A percentile compares a stretch with the other conserved stretches of the same genome.
Evolutionary conservation across 768 basidiomycete species (phyloP).

Genomic region (Brasilioporus rufonigricans): DNA sequence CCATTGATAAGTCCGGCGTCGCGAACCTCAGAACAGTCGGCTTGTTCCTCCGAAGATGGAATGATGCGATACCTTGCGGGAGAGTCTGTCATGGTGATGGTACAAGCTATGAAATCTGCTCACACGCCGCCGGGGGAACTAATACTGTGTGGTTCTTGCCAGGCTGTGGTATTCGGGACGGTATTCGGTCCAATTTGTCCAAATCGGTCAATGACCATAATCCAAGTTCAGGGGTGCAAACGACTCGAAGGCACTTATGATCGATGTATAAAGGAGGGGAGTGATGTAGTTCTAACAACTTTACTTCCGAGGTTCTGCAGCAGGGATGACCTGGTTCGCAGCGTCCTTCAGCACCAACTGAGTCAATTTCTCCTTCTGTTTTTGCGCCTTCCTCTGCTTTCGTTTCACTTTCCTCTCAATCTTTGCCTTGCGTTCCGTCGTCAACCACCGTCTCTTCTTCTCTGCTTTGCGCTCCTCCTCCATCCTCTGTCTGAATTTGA

Average conservation of each 20-base stretch:
- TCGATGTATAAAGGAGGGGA: background rate
- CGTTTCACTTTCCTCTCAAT: constrained; percentile 35
- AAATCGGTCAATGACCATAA: background rate
- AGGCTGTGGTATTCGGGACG: background rate
- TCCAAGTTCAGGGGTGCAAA: background rate
- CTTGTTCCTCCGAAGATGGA: constrained; percentile 19
- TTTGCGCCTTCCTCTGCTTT: constrained; percentile 42
- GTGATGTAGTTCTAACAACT: background rate
- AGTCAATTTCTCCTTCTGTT: constrained; percentile 53
- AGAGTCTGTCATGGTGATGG: constrained; percentile 9
- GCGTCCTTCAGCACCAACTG: constrained; percentile 52
- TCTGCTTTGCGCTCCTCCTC: constrained; percentile 57
- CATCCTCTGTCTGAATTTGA: constrained; percentile 65
- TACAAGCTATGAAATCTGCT: background rate
- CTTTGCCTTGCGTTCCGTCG: constrained; percentile 37
- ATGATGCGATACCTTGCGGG: constrained; percentile 17
- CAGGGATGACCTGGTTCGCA: constrained; percentile 60
- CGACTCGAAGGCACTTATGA: background rate
- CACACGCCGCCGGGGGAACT: background rate
- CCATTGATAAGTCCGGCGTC: background rate
- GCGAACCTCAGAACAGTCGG: background rate
- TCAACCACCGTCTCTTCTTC: constrained; percentile 55
- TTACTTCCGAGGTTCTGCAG: constrained; percentile 9
- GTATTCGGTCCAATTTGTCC: background rate
- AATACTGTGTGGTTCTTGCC: background rate